Conservation (phyloP, 164 flowering plant species). For the Vitis rupestris region DNA sequence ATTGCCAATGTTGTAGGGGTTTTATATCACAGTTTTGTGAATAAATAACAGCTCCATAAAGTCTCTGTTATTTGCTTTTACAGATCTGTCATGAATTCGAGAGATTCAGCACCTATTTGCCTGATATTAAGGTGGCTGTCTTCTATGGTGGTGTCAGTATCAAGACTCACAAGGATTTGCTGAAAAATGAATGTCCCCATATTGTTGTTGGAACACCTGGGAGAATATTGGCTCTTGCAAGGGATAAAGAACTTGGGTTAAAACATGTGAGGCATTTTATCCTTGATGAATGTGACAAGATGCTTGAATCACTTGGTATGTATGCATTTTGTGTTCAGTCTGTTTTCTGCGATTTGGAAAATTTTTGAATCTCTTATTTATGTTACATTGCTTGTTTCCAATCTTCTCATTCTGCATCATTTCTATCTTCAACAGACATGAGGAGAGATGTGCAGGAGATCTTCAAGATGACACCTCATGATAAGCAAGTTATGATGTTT, state of each 20-base stretch:
- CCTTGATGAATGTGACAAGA: constrained; percentile 96
- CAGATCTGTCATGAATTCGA: constrained; percentile 97
- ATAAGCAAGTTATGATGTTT: constrained; percentile 99
- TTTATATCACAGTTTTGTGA: too few species aligned
- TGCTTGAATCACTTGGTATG: constrained; percentile 98
- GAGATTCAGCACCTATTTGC: constrained; percentile 87
- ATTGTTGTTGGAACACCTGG: constrained; percentile 99
- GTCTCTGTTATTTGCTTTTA: neutral
- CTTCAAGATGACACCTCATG: constrained; percentile 98
- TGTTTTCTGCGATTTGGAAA: neutral
- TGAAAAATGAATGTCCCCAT: constrained; percentile 96
- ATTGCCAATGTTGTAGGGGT: too few species aligned
- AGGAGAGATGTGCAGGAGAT: constrained; percentile 98
- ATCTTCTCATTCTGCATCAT: neutral
- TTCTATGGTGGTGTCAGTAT: constrained; percentile 94
- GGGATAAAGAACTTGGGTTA: constrained; percentile 83
- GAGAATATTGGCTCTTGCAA: constrained; percentile 77
- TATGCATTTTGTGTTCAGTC: constrained; percentile 22
- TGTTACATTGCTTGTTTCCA: too few species aligned
- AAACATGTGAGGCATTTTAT: constrained; percentile 97
- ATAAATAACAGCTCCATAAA: too few species aligned
- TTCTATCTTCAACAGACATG: constrained; percentile 62
- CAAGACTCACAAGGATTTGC: constrained; percentile 79
- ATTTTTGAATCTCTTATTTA: neutral
- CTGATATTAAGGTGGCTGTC: constrained; percentile 89